A percentile compares a stretch with the other conserved stretches of the same genome.
phyloP scores from a whole-genome alignment of 345 rosid genomes.

The Acer yangbiense region DNA sequence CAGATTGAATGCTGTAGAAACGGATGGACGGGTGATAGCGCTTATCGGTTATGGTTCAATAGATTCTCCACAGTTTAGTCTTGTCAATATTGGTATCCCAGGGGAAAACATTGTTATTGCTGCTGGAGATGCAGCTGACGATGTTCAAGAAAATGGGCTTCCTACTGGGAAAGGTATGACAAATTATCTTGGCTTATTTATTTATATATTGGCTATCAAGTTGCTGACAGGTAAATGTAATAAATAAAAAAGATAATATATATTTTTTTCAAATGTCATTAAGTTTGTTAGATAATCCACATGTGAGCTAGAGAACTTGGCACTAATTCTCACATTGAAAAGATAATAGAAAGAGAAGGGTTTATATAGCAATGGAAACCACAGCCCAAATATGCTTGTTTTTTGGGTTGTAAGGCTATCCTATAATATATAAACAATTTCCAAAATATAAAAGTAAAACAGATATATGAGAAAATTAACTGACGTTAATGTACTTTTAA shows the following conservation, averaged over 20 bases:
- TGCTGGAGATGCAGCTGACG: conserved; percentile 24
- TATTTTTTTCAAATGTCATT: not conserved
- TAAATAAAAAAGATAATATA: not conserved
- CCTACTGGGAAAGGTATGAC: conserved; percentile 26
- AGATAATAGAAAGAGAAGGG: not conserved
- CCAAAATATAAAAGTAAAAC: not conserved
- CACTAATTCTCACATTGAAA: not conserved
- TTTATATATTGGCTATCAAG: not conserved
- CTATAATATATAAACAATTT: not conserved
- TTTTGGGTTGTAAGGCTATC: not conserved
- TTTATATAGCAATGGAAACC: not conserved
- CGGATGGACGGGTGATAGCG: conserved; percentile 21
- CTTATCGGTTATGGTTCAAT: conserved; percentile 37
- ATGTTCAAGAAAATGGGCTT: conserved; percentile 21
- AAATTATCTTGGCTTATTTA: not conserved
- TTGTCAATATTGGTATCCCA: conserved; percentile 30
- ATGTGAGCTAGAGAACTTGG: not conserved
- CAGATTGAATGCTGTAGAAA: conserved; percentile 25
- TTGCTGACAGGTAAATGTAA: not conserved
- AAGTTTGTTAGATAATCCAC: not conserved
- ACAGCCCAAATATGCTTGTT: not conserved
- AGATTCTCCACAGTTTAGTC: conserved; percentile 37
- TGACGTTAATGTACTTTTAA: not conserved
- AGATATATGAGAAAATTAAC: not conserved
- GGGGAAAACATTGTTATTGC: conserved; percentile 35